Percentiles rank a stretch among this genome's conserved stretches.
Evolutionary conservation across 2,329 filamentous ascomycete species (phyloP).

Genomic region (Ceratocystis variospora): DNA sequence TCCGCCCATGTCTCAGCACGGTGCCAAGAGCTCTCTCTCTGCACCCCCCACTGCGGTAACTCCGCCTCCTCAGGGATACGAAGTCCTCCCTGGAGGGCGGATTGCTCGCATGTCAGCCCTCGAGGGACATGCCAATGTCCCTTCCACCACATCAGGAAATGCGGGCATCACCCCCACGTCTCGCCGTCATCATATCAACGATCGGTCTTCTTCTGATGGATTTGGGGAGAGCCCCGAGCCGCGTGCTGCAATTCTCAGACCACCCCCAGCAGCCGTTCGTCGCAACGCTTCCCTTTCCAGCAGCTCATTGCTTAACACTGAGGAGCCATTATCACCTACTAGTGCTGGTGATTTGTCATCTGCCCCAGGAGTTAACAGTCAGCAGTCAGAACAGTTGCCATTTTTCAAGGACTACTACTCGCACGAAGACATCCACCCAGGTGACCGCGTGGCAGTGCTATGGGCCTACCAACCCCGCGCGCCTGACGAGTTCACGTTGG

Average conservation of each 20-base stretch:
- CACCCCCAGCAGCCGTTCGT: constrained; percentile 42
- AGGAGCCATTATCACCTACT: constrained; percentile 59
- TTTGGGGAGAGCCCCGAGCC: constrained; percentile 61
- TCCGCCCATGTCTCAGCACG: constrained; percentile 26
- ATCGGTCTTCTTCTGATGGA: constrained; percentile 57
- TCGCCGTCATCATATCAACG: constrained; percentile 31
- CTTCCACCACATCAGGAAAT: constrained; percentile 27
- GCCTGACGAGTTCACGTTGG: constrained; percentile 80
- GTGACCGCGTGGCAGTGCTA: constrained; percentile 76
- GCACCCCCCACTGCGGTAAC: constrained; percentile 16
- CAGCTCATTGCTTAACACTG: constrained; percentile 57
- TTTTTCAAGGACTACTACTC: constrained; percentile 99
- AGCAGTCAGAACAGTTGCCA: constrained; percentile 86
- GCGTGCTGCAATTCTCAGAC: constrained; percentile 41
- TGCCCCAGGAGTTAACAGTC: constrained; percentile 67
- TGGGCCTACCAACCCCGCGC: constrained; percentile 97
- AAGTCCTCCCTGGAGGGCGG: constrained; percentile 70
- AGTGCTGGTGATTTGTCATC: constrained; percentile 68
- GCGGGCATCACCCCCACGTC: constrained; percentile 15
- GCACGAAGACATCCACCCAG: constrained; percentile 84
- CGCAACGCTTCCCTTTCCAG: constrained; percentile 84
- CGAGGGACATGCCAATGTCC: constrained; percentile 56
- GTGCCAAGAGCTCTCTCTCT: constrained; percentile 17
- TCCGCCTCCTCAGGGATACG: constrained; percentile 41
- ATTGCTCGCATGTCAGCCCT: constrained; percentile 93